phyloP scores from a whole-genome alignment of 2,329 filamentous ascomycete species.

The Blastomyces gilchristii region DNA sequence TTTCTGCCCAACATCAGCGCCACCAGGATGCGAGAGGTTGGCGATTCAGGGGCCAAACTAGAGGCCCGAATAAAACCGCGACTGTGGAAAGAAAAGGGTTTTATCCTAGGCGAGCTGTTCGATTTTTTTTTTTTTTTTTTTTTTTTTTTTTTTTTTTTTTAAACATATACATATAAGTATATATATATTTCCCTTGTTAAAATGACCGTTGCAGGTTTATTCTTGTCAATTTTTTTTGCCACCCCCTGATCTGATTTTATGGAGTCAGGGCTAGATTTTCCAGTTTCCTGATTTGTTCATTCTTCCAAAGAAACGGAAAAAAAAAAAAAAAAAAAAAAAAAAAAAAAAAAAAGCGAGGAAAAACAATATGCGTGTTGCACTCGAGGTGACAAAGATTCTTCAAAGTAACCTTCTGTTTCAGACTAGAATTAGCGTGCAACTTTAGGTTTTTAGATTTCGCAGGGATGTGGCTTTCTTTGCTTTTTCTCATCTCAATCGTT shows the following conservation, averaged over 20 bases:
- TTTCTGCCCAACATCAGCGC: background rate
- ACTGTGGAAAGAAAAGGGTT: background rate
- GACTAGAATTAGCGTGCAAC: background rate
- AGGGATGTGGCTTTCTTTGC: background rate
- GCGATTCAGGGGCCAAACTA: background rate
- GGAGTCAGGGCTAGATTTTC: background rate
- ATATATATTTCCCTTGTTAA: no score
- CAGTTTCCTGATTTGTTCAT: background rate
- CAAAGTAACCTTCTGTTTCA: constrained; percentile 5
- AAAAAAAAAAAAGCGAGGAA: background rate
- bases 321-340: background rate
- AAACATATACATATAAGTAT: no score
- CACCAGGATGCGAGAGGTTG: background rate
- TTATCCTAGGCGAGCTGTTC: background rate
- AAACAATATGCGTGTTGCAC: background rate
- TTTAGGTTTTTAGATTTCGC: constrained; percentile 1
- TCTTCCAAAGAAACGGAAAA: background rate
- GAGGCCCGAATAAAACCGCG: background rate
- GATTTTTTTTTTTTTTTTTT: background rate
- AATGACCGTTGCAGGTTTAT: background rate
- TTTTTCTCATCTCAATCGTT: background rate
- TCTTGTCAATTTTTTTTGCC: background rate
- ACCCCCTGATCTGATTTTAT: constrained; percentile 1
- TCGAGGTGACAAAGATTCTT: background rate
- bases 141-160: no score